Evolutionary conservation across 805 yeast genomes (phyloP).

Genomic region (Kurtzmaniella cleridarum): DNA sequence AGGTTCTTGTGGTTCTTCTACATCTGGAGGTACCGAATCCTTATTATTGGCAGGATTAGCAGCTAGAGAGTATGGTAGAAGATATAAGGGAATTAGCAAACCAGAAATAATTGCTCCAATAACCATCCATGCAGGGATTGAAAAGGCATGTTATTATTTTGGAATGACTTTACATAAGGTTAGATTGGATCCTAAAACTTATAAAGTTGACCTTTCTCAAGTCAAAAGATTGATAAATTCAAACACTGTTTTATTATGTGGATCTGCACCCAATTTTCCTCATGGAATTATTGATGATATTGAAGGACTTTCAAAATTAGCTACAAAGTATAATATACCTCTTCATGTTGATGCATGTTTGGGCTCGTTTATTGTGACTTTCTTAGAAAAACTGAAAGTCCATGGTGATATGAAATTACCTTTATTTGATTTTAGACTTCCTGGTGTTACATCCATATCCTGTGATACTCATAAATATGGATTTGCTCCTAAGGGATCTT

Average conservation of each 20-base stretch:
- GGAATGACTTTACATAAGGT: conserved; percentile 80
- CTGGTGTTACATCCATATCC: conserved; percentile 94
- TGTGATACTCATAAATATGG: conserved; percentile 99
- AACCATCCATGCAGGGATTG: conserved; percentile 92
- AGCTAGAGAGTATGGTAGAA: conserved; percentile 72
- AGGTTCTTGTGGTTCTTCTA: conserved; percentile 60
- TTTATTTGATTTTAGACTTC: conserved; percentile 76
- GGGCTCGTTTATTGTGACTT: conserved; percentile 87
- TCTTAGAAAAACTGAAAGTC: conserved; percentile 52
- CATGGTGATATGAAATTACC: conserved; percentile 44
- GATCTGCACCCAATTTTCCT: conserved; percentile 97
- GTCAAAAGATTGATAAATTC: conserved; percentile 62
- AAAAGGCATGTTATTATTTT: conserved; percentile 88
- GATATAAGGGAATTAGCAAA: conserved; percentile 49
- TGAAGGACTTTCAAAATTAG: conserved; percentile 59
- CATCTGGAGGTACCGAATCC: conserved; percentile 96
- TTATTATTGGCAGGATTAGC: conserved; percentile 78
- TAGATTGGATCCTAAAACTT: conserved; percentile 63
- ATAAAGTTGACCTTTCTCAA: conserved; percentile 57
- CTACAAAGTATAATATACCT: conserved; percentile 66
- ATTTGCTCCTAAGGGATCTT: conserved; percentile 96
- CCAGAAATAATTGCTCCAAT: conserved; percentile 90
- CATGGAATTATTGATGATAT: conserved; percentile 95
- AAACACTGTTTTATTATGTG: conserved; percentile 80
- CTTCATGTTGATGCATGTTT: conserved; percentile 94